These are phyloP conservation scores for Podaxis mareebaensis DNA, from an alignment of 768 basidiomycete species.

Conservation along the genomic window DNA sequence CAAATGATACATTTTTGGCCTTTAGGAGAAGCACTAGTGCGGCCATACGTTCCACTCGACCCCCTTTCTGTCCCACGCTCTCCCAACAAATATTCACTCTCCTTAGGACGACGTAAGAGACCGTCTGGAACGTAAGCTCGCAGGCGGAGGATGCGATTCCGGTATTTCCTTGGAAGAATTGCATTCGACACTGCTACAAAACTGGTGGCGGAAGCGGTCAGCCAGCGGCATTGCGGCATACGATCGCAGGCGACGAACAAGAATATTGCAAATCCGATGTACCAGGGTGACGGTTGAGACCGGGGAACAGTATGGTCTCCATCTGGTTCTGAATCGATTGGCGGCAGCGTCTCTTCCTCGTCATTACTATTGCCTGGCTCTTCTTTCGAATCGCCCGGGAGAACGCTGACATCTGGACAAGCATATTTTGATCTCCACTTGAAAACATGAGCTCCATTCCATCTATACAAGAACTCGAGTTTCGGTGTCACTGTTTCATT, in stretches of 20 bases:
- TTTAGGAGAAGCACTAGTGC: neutral
- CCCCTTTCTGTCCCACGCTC: neutral
- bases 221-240: neutral
- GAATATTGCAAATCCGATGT: neutral
- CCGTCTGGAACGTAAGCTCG: neutral
- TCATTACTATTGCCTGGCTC: neutral
- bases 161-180: neutral
- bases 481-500: slow-evolving; percentile 17
- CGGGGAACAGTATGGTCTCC: neutral
- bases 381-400: neutral
- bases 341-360: neutral
- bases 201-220: neutral
- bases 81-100: slow-evolving; percentile 2
- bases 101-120: neutral
- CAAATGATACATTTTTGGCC: neutral
- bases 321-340: slow-evolving; percentile 4
- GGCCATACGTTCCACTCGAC: neutral
- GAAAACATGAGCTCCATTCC: slow-evolving; percentile 29
- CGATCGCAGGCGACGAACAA: neutral
- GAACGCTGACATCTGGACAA: slow-evolving; percentile 20
- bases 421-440: slow-evolving; percentile 27
- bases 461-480: slow-evolving; percentile 22
- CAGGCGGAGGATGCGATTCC: neutral
- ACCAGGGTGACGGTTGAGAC: neutral
- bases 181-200: neutral